Evolutionary conservation across 192 early-diverging fungal species (phyloP).

Genomic region (Cetraspora pellucida): DNA sequence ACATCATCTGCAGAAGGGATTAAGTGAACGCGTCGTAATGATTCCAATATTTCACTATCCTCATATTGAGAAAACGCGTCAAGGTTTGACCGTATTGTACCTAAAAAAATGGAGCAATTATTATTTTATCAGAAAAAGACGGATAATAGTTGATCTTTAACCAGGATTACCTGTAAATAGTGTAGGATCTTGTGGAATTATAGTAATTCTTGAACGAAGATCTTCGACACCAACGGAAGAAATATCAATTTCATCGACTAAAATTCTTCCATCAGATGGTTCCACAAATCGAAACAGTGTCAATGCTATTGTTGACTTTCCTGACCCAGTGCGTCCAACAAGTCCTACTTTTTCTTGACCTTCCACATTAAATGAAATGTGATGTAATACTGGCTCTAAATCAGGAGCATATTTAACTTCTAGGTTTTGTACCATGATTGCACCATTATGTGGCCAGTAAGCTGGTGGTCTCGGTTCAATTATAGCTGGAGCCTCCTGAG

Average conservation of each 20-base stretch:
- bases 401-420: slow-evolving; percentile 81
- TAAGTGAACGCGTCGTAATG: slow-evolving; percentile 66
- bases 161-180: slow-evolving; percentile 48
- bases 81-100: slow-evolving; percentile 75
- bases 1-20: slow-evolving; percentile 38
- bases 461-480: slow-evolving; percentile 54
- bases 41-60: slow-evolving; percentile 67
- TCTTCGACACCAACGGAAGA: slow-evolving; percentile 76
- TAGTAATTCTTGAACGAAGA: slow-evolving; percentile 65
- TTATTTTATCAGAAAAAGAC: not conserved
- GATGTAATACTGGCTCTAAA: slow-evolving; percentile 72
- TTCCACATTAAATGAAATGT: slow-evolving; percentile 70
- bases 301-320: slow-evolving; percentile 73
- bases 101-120: slow-evolving; percentile 25
- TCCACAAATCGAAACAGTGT: slow-evolving; percentile 86
- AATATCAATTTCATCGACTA: slow-evolving; percentile 80
- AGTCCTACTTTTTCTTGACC: slow-evolving; percentile 84
- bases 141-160: not conserved
- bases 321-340: slow-evolving; percentile 73
- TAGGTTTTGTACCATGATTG: slow-evolving; percentile 72
- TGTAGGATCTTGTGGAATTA: slow-evolving; percentile 80
- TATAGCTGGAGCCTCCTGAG: slow-evolving; percentile 72
- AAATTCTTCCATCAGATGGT: slow-evolving; percentile 66
- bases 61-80: slow-evolving; percentile 74
- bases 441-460: slow-evolving; percentile 74